Percentiles rank a stretch among this genome's conserved stretches.
Evolutionary conservation across 129 eudicot genomes (phyloP).

Genomic region (Mikania micrantha): DNA sequence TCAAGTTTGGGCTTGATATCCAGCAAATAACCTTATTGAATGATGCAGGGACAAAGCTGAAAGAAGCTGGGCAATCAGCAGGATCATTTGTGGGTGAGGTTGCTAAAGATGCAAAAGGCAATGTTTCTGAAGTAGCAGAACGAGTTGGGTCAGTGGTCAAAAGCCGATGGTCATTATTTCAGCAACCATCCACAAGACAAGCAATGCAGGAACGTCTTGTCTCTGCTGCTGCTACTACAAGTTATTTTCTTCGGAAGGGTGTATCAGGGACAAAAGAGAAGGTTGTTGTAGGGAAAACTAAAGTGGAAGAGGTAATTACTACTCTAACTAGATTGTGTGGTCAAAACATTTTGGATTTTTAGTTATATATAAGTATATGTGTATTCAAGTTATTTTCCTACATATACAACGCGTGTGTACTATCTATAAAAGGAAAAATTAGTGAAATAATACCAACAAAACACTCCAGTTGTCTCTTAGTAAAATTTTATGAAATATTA

Average conservation of each 20-base stretch:
- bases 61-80: constrained; percentile 86
- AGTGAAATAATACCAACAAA: neutral
- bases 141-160: constrained; percentile 79
- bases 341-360: neutral
- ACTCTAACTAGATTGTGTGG: neutral
- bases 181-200: constrained; percentile 88
- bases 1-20: no score
- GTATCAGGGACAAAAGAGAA: constrained; percentile 88
- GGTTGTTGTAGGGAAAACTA: constrained; percentile 81
- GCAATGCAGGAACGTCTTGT: constrained; percentile 89
- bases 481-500: neutral
- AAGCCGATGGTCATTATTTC: constrained; percentile 85
- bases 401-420: no score
- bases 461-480: neutral
- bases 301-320: constrained; percentile 95
- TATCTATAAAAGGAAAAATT: neutral
- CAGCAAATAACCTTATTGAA: neutral
- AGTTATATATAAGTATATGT: neutral
- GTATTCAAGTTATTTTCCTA: neutral
- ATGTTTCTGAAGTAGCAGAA: constrained; percentile 77
- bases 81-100: constrained; percentile 87
- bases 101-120: constrained; percentile 92
- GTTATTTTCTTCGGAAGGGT: constrained; percentile 76
- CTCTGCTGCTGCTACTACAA: constrained; percentile 91
- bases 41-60: constrained; percentile 71